Evolutionary conservation across 2,329 filamentous ascomycete genomes (phyloP), one percentile per base, ranked within the genome.

Genomic region (Biscogniauxia sp.): DNA sequence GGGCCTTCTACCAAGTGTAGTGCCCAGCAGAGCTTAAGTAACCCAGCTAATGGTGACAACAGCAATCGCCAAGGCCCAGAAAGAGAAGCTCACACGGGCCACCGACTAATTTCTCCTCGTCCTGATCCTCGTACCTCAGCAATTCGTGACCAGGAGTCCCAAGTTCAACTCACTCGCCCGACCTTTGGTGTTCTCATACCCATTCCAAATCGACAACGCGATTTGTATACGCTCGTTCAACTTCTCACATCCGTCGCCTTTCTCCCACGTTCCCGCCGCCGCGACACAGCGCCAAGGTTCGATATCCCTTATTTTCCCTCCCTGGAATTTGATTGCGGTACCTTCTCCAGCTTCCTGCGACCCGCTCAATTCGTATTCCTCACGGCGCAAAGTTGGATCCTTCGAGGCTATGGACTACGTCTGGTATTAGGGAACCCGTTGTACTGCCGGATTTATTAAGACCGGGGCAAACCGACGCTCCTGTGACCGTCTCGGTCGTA

Each of bases 321-420:
- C 3, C 17, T 5, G 37, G 37, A 45, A 45, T 45, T 9, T 13
- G 17, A 54, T 20, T 28, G 8, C 28, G n/a, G n/a, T 32, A 51
- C 23, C 56, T 55, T 8, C 13, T 19, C 53, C 49, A 19, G 17
- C 50, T 32, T 20, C 45, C 49, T 32, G 62, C 54, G 20, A 49
- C n/a, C 53, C 51, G 37, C 45, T 60, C 37, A 45, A 45, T 45
- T 45, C 37, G 37, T 45, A 45, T 45, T 45, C 37, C 37, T 45
- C 13, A n/a, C 37, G 37, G 37, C 37, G 57, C 60, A 56, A 20
- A 58, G 32, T 55, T n/a, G 37, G 57, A 59, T 67, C 54, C 52
- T 55, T 59, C 64, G 64, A 70, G 67, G 69, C 64, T 71, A 72
- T 72, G 70, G 70, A 72, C 67, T 64, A 61, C 53, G 62, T 63